Evolutionary conservation across 164 flowering plant genomes (phyloP).

Genomic region (Dillenia suffruticosa): DNA sequence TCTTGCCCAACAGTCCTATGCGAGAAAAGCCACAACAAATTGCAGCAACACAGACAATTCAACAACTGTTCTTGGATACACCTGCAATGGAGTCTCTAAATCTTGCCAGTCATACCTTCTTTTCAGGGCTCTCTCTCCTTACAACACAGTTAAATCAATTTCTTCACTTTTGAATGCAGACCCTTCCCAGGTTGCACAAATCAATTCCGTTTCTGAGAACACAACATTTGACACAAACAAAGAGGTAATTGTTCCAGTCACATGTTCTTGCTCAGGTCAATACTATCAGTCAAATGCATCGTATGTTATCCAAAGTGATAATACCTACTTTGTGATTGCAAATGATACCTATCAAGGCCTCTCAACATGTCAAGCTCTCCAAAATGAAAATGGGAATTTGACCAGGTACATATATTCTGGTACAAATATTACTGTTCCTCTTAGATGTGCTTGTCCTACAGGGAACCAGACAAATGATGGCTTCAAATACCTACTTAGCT

Average conservation of each 20-base stretch:
- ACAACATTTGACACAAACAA: constrained; percentile 27
- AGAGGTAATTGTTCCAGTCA: constrained; percentile 67
- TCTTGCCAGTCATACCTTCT: constrained; percentile 56
- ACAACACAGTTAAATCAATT: constrained; percentile 47
- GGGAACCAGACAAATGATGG: constrained; percentile 42
- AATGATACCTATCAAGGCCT: constrained; percentile 61
- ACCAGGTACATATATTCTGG: constrained; percentile 23
- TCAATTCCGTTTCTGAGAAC: constrained; percentile 43
- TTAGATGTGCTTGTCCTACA: constrained; percentile 88
- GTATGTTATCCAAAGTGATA: constrained; percentile 20
- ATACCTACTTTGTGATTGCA: constrained; percentile 36
- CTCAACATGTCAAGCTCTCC: constrained; percentile 66
- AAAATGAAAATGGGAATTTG: constrained; percentile 20
- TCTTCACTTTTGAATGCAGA: constrained; percentile 43
- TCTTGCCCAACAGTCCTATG: constrained; percentile 61
- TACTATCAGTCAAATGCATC: constrained; percentile 54
- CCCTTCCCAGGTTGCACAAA: constrained; percentile 37
- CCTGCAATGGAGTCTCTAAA: constrained; percentile 44
- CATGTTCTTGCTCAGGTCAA: constrained; percentile 69
- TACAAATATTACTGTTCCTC: constrained; percentile 42
- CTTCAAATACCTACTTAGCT: constrained; percentile 48
- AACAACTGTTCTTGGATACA: constrained; percentile 46
- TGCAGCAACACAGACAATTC: constrained; percentile 35
- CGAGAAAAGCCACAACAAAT: constrained; percentile 16
- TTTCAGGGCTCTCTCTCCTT: constrained; percentile 54